Evolutionary conservation across 2,329 filamentous ascomycete species (phyloP).

Genomic region (Proliferodiscus dingleyae): DNA sequence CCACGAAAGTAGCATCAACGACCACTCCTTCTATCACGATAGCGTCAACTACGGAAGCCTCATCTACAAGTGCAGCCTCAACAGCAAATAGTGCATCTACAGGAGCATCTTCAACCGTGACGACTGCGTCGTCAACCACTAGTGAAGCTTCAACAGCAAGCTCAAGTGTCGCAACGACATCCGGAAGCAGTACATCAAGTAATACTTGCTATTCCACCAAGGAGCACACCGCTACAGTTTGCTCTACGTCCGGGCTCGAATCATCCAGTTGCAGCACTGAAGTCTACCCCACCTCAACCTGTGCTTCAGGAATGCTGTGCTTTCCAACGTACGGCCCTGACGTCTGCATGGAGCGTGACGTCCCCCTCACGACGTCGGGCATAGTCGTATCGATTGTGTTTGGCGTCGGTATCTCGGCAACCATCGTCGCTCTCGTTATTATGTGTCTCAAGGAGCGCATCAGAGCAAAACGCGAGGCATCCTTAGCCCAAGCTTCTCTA

Average conservation of each 20-base stretch:
- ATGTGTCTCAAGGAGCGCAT: not conserved
- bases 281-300: not conserved
- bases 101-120: not conserved
- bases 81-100: not conserved
- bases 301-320: not conserved
- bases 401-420: not conserved
- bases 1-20: too few species aligned
- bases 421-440: not conserved
- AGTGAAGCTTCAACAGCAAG: not conserved
- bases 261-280: not conserved
- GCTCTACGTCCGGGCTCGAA: not conserved
- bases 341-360: not conserved
- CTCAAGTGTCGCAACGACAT: not conserved
- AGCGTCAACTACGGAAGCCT: not conserved
- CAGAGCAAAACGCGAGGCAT: not conserved
- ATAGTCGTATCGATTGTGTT: not conserved
- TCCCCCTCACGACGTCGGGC: not conserved
- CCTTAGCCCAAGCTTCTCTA: not conserved
- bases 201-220: not conserved
- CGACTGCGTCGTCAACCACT: not conserved
- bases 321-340: not conserved
- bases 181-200: not conserved
- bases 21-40: too few species aligned
- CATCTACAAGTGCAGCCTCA: not conserved
- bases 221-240: not conserved